Evolutionary conservation across 441 rosid genomes (phyloP).

Genomic region (Eugenia klotzschiana): DNA sequence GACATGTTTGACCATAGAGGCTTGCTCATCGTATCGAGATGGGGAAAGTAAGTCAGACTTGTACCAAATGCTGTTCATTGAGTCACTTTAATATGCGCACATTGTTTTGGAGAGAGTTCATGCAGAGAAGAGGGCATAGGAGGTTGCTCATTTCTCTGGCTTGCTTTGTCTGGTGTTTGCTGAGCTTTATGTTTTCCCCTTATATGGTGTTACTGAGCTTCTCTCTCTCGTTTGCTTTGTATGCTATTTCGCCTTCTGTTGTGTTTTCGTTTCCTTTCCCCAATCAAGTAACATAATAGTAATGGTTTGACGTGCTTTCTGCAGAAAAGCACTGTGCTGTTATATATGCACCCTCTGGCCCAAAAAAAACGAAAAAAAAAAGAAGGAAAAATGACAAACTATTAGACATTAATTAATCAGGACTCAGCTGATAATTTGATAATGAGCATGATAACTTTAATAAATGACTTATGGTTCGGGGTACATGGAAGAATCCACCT

Average conservation of each 20-base stretch:
- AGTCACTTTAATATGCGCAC: neutral
- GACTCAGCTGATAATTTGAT: neutral
- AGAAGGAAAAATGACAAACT: neutral
- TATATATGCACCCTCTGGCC: neutral
- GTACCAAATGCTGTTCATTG: neutral
- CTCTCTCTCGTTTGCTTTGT: neutral
- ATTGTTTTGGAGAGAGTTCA: neutral
- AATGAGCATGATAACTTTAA: accelerated
- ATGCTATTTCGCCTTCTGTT: neutral
- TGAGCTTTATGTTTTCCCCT: neutral
- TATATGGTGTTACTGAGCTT: neutral
- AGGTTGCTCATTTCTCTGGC: neutral
- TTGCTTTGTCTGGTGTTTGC: neutral
- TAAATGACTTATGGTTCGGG: neutral
- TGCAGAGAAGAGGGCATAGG: neutral
- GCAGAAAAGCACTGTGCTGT: neutral
- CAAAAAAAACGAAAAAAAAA: too few relatives aligned
- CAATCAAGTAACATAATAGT: neutral
- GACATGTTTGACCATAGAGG: slow-evolving; percentile 9
- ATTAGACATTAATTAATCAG: neutral
- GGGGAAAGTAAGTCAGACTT: slow-evolving; percentile 10
- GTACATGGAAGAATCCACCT: neutral
- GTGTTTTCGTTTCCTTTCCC: neutral
- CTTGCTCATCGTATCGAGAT: slow-evolving; percentile 23
- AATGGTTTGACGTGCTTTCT: neutral